Evolutionary conservation across 2,329 filamentous ascomycete species (phyloP).

Genomic region (Aureobasidium sp.): DNA sequence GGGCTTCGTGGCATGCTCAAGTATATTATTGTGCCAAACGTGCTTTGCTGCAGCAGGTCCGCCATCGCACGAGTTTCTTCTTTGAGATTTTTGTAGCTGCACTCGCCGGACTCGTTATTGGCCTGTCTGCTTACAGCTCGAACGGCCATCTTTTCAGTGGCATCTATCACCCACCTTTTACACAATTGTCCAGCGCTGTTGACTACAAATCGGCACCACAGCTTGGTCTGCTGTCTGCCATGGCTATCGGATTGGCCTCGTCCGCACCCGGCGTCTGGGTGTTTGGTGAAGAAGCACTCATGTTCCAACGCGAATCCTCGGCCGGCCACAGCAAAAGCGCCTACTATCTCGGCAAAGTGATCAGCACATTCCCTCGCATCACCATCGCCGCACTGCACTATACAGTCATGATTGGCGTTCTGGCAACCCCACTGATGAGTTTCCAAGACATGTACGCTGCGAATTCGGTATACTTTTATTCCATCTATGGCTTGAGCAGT

Average conservation of each 20-base stretch:
- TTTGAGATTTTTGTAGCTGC: conserved; percentile 50
- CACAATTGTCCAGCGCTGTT: conserved; percentile 45
- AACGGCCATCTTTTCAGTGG: conserved; percentile 50
- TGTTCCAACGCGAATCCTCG: conserved; percentile 50
- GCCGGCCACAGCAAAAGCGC: conserved; percentile 50
- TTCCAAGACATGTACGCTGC: conserved; percentile 44
- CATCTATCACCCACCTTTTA: conserved; percentile 45
- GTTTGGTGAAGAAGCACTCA: conserved; percentile 50
- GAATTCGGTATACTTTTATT: conserved; percentile 53
- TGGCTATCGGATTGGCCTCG: conserved; percentile 51
- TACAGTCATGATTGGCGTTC: conserved; percentile 44
- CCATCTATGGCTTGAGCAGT: conserved; percentile 51
- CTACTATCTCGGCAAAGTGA: conserved; percentile 51
- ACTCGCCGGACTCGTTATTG: conserved; percentile 49
- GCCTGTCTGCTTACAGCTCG: conserved; percentile 45
- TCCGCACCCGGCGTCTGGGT: conserved; percentile 50
- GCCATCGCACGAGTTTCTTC: conserved; percentile 44
- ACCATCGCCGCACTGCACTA: conserved; percentile 49
- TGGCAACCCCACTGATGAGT: conserved; percentile 45
- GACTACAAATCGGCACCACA: conserved; percentile 47
- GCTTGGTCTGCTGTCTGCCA: conserved; percentile 46
- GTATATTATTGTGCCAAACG: conserved; percentile 47
- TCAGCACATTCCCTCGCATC: conserved; percentile 48
- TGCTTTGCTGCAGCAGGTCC: conserved; percentile 52
- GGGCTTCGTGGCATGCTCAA: conserved; percentile 45